A percentile compares a stretch with the other conserved stretches of the same genome.
These are phyloP conservation scores for Mesembryanthemum crystallinum DNA, from an alignment of 148 eudicot genomes.

Conservation along the genomic window DNA sequence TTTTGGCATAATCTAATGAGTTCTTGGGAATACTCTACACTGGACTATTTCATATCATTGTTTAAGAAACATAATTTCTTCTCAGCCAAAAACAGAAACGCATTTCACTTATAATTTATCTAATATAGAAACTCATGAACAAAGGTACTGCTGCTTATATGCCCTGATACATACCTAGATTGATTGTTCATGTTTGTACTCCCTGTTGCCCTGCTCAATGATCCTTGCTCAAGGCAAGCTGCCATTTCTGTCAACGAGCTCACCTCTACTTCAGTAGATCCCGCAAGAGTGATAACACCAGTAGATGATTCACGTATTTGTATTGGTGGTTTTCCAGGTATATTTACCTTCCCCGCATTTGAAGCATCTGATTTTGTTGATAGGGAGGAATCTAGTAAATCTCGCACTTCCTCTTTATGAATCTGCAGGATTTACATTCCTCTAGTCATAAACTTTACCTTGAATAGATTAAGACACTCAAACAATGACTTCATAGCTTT, in stretches of 20 bases:
- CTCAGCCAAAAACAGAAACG: not conserved
- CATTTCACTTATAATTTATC: not conserved
- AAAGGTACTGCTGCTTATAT: not conserved
- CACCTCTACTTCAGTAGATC: slow-evolving; percentile 89
- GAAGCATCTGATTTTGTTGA: slow-evolving; percentile 57
- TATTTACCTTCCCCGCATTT: slow-evolving; percentile 59
- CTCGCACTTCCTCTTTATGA: slow-evolving; percentile 95
- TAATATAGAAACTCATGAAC: not conserved
- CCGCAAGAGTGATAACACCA: slow-evolving; percentile 96
- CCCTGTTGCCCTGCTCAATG: slow-evolving; percentile 92
- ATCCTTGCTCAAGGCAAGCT: slow-evolving; percentile 92
- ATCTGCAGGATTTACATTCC: slow-evolving; percentile 50
- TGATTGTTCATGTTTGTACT: slow-evolving; percentile 99
- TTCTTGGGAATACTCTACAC: not conserved
- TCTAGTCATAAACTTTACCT: slow-evolving; percentile 22
- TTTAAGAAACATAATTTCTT: not conserved
- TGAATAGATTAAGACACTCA: not conserved
- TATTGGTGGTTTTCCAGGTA: slow-evolving; percentile 86
- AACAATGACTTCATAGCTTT: not conserved
- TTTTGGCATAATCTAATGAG: not conserved
- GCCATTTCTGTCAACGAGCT: slow-evolving; percentile 91
- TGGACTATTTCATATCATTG: not conserved
- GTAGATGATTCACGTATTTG: slow-evolving; percentile 94
- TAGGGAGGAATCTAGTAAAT: slow-evolving; percentile 68
- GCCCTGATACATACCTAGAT: slow-evolving; percentile 55